Evolutionary conservation across 495 filamentous ascomycete genomes (phyloP), one percentile per base, ranked within the genome.

Genomic region (Acidomyces sp.): DNA sequence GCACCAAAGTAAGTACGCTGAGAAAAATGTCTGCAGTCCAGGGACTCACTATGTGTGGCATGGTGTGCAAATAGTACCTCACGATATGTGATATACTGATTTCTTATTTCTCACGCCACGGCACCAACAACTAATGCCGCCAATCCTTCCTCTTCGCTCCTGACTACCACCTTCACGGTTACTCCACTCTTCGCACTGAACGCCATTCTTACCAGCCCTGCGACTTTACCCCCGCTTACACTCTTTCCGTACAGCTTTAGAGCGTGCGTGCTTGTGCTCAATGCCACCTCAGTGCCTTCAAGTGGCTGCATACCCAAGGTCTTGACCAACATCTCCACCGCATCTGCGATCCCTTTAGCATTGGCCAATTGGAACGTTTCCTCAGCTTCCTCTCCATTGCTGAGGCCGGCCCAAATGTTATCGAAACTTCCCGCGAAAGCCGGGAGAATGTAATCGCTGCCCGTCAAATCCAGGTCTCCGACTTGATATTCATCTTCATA

Each of bases 401-500:
- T 82, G 15, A 90, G 80, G 59, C 93, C 83, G 59, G 93, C 84
- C 90, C 90, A 97, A n/a, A 95, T 70, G 56, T 93, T 85, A 43
- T 84, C 83, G 62, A 96, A 97, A 67, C 82, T 92, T 56, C 85
- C 80, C 1, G 88, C 86, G 54, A 93, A 96, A 3, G 85, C 75
- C 10, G 92, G 92, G 39, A 90, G 74, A 38, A 96, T 72, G 60
- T 96, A 96, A 58, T 97, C 92, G 51, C 82, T 86, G 44, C 87
- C 88, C 22, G 71, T 71, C 37, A 97, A 71, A 34, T 96, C 92
- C 39, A 97, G 74, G 55, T 95, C 88, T 43, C 90, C 83, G 41
- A 95, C 85, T 62, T 94, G 80, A 58, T 97, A 97, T 62, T 97
- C 90, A 52, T 97, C 90, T 17, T 95, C 87, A 52, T 95, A 96